phyloP scores from a whole-genome alignment of 129 eudicot genomes.

The Escallonia rubra region DNA sequence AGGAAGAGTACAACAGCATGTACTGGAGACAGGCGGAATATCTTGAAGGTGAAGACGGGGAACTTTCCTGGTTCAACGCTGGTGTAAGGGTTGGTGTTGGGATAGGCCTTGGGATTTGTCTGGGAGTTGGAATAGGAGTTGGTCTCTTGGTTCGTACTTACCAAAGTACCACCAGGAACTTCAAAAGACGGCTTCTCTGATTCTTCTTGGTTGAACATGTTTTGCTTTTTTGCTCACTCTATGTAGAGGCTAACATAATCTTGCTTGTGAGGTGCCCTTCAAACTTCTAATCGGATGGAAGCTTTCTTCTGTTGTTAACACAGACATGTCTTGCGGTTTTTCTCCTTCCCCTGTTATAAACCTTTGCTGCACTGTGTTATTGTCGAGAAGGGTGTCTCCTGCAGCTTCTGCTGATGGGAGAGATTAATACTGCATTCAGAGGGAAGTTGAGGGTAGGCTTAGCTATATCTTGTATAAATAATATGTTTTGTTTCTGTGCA shows the following conservation, averaged over 20 bases:
- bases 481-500: too few species aligned
- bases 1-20: constrained; percentile 39
- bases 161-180: constrained; percentile 59
- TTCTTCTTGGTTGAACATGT: constrained; percentile 6
- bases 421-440: too few species aligned
- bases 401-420: too few species aligned
- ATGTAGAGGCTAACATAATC: background rate
- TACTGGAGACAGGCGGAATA: constrained; percentile 67
- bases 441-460: too few species aligned
- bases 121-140: constrained; percentile 81
- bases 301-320: background rate
- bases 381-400: too few species aligned
- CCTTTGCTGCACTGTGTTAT: too few species aligned
- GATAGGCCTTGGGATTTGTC: constrained; percentile 82
- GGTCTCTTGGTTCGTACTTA: constrained; percentile 79
- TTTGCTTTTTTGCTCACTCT: constrained; percentile 1
- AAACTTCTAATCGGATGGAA: background rate
- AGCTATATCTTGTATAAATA: too few species aligned
- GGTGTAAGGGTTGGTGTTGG: constrained; percentile 94
- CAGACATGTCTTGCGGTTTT: background rate
- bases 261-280: background rate
- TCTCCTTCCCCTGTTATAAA: too few species aligned
- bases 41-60: constrained; percentile 81
- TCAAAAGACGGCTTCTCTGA: constrained; percentile 60
- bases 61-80: constrained; percentile 83